Conservation (phyloP, 345 rosid species). For the Populus simonii region DNA sequence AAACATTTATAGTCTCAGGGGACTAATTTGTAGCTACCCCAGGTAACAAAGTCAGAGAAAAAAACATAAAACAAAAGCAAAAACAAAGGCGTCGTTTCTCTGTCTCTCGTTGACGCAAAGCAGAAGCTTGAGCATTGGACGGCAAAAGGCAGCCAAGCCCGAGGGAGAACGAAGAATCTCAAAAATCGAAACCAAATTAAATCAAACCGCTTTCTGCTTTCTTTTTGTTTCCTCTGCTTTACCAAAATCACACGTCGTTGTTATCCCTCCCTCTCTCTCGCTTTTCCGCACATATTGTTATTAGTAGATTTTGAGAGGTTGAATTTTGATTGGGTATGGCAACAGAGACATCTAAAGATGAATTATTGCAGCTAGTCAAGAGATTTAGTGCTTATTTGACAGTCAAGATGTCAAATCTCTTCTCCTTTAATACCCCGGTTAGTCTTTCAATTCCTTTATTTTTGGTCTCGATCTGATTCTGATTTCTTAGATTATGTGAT, state of each 20-base stretch:
- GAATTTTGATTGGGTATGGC: background rate
- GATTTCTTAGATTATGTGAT: background rate
- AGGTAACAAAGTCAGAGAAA: no score
- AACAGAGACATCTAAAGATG: slow-evolving; percentile 63
- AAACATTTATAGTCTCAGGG: background rate
- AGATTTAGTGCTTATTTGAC: slow-evolving; percentile 84
- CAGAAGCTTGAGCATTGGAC: background rate
- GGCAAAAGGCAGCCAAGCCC: background rate
- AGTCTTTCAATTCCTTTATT: background rate
- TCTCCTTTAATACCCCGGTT: slow-evolving; percentile 72
- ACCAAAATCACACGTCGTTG: background rate
- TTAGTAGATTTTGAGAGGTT: background rate
- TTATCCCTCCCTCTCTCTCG: background rate
- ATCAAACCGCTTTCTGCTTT: background rate
- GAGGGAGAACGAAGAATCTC: background rate
- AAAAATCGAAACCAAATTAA: background rate
- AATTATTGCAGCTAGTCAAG: slow-evolving; percentile 77
- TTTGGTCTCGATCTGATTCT: background rate
- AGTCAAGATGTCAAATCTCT: slow-evolving; percentile 58
- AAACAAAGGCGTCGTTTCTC: background rate
- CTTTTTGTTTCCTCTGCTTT: background rate
- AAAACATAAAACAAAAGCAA: no score
- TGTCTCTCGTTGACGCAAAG: background rate
- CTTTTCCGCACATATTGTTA: background rate
- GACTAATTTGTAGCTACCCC: background rate